Base-by-base conservation (phyloP, 2,329 filamentous ascomycete species). In the Ophiosphaerella korrae region DNA sequence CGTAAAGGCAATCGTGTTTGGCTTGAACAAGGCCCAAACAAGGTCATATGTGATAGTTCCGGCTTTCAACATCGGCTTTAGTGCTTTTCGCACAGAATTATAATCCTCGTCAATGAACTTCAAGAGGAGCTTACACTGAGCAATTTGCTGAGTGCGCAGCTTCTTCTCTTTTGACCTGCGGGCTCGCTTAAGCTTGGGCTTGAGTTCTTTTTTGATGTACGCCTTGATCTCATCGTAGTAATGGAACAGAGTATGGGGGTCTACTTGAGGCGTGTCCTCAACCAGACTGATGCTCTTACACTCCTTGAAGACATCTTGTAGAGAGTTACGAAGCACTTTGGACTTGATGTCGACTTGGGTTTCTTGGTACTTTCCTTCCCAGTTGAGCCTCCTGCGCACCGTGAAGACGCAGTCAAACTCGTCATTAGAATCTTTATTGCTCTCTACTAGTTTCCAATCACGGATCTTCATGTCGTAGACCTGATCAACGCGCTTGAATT, bases 21-120 rank as follows among this genome's bases (percentile, higher is more conserved):
- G 92, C 66, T 94, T 95, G 82, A 89, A 95, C 3, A 96, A 76
- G 0, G 91, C 90, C 92, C 92, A 96, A 1, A 95, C 78, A 2
- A 95, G 81, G 50, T 96, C 90, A 62, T 92, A 96, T 0, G 90
- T 95, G 68, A 96, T 95, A 38, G 91, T 85, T 7, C 90, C 90
- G 29, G 87, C 88, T 57, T 91, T 84, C 2, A 96, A 78, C 75
- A 96, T 84, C 0, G 90, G 89, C 60, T 92, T 88, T 0, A 96
- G 80, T 1, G 87, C 89, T 72, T 91, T 90, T 69, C 93, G 92
- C 31, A 82, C 86, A 14, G 89, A 82, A 1, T 85, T 84, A 64
- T 90, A 96, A 72, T 96, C 92, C 53, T 87, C 84, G 60, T 92
- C 87, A n/a, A 94, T 78, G 62, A 91, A 94, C 48, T 84, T 84